Evolutionary conservation across 371 early-diverging fungal genomes (phyloP).

Genomic region (Mortierella sp.): DNA sequence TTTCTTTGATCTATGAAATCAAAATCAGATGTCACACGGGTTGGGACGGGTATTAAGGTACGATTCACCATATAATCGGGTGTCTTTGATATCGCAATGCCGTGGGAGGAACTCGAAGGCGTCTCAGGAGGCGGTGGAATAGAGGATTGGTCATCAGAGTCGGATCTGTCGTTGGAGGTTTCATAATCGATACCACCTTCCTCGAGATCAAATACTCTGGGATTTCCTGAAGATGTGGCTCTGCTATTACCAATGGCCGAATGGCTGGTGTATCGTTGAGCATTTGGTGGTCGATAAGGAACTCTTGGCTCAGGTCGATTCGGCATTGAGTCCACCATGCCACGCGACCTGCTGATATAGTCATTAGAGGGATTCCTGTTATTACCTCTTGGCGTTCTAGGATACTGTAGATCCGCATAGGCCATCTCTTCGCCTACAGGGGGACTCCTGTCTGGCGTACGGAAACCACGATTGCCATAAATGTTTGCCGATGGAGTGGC

Average conservation of each 20-base stretch:
- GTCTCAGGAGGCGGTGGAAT: background rate
- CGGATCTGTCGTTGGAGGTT: background rate
- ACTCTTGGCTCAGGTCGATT: background rate
- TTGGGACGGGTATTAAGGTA: background rate
- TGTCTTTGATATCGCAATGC: background rate
- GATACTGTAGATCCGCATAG: background rate
- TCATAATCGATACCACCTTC: background rate
- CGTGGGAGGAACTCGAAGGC: background rate
- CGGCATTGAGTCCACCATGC: background rate
- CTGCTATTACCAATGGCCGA: background rate
- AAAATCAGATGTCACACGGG: background rate
- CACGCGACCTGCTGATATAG: too few relatives aligned
- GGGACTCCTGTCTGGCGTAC: background rate
- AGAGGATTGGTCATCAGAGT: background rate
- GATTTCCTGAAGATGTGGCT: background rate
- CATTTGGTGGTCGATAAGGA: background rate
- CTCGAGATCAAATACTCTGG: background rate
- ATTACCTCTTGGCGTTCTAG: background rate
- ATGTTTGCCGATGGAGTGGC: background rate
- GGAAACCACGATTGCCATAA: background rate
- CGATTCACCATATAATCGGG: background rate
- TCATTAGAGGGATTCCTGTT: background rate
- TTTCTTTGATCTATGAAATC: background rate
- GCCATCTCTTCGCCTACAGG: background rate
- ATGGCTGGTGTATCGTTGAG: background rate